phyloP scores from a whole-genome alignment of 2,329 filamentous ascomycete genomes.

The Calonectria honghensis region DNA sequence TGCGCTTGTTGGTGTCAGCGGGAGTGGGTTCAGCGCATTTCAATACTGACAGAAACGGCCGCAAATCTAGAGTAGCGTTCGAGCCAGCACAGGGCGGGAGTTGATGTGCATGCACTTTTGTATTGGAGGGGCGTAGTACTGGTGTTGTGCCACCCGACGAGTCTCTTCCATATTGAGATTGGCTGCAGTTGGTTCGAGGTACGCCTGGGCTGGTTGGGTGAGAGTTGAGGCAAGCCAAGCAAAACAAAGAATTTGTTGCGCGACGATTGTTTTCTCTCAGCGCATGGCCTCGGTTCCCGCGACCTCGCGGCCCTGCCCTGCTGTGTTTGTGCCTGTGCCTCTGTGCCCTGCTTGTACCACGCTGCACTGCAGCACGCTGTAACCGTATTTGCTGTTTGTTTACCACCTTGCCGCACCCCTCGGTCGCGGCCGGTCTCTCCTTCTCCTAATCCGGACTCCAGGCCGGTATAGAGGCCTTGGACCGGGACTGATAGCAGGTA shows the following conservation, averaged over 20 bases:
- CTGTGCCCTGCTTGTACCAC: constrained; percentile 11
- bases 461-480: constrained; percentile 34
- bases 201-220: neutral
- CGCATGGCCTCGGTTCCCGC: constrained; percentile 5
- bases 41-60: constrained; percentile 39
- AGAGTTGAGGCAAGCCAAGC: constrained; percentile 10
- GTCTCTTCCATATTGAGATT: constrained; percentile 11
- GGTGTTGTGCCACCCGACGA: constrained; percentile 20
- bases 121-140: constrained; percentile 17
- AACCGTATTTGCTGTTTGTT: constrained; percentile 13
- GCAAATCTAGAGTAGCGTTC: constrained; percentile 20
- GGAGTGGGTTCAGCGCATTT: constrained; percentile 43
- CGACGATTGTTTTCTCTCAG: constrained; percentile 19
- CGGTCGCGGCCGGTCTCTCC: constrained; percentile 12
- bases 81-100: constrained; percentile 10
- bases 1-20: constrained; percentile 31
- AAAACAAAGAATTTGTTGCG: constrained; percentile 19
- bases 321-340: constrained; percentile 25
- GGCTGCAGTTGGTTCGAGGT: neutral
- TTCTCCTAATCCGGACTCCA: constrained; percentile 36
- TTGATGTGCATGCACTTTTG: constrained; percentile 22
- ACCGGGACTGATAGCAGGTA: constrained; percentile 18
- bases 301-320: constrained; percentile 17
- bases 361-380: constrained; percentile 4
- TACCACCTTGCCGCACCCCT: constrained; percentile 16